Conservation (phyloP, 2,329 filamentous ascomycete genomes). For the Rutstroemia sp. region DNA sequence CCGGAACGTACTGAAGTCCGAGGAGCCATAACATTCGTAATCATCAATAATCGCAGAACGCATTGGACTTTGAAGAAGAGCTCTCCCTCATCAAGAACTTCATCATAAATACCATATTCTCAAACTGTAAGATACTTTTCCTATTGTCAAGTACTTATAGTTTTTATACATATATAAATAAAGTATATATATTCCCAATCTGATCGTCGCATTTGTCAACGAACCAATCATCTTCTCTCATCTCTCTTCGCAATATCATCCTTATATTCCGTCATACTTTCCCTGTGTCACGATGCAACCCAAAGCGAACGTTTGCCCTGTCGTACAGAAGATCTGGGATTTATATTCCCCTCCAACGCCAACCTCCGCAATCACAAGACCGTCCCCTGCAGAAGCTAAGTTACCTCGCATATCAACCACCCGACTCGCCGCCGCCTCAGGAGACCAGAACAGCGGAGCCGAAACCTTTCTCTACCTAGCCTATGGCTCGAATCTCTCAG, state of each 20-base stretch:
- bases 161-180: no score
- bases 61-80: no score
- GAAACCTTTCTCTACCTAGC: constrained; percentile 70
- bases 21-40: not conserved
- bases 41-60: no score
- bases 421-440: constrained; percentile 6
- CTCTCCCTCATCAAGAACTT: no score
- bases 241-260: not conserved
- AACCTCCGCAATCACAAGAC: not conserved
- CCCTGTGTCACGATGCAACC: not conserved
- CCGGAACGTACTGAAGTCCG: not conserved
- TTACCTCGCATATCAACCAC: not conserved
- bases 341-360: not conserved
- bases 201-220: not conserved
- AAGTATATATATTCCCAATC: not conserved
- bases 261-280: not conserved
- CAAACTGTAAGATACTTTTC: not conserved
- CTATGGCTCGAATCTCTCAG: constrained; percentile 84
- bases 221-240: not conserved
- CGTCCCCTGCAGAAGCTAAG: not conserved
- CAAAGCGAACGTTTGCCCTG: not conserved
- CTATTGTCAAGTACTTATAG: not conserved
- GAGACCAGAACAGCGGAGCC: not conserved
- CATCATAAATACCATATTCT: no score
- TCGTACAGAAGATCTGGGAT: constrained; percentile 6